Evolutionary conservation across 2,329 filamentous ascomycete genomes (phyloP).

Genomic region (Exophiala viscosa): DNA sequence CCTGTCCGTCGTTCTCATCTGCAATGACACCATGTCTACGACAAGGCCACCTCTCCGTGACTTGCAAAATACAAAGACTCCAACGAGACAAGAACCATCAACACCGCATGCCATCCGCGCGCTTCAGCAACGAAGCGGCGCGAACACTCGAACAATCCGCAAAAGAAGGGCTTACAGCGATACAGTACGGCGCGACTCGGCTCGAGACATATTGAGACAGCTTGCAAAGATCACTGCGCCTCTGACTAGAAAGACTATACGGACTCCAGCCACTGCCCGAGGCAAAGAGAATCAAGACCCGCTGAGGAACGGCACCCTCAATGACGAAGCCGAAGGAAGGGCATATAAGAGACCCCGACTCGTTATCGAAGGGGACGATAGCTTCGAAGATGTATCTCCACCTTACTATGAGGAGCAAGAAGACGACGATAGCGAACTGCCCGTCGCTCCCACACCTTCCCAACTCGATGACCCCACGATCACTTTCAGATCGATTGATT

Average conservation of each 20-base stretch:
- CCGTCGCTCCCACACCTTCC: slow-evolving; percentile 25
- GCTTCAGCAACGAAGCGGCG: slow-evolving; percentile 45
- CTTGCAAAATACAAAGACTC: slow-evolving; percentile 23
- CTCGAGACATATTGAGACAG: slow-evolving; percentile 52
- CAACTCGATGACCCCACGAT: slow-evolving; percentile 21
- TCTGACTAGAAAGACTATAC: slow-evolving; percentile 43
- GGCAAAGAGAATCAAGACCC: slow-evolving; percentile 29
- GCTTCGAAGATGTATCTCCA: slow-evolving; percentile 38
- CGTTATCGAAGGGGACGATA: slow-evolving; percentile 41
- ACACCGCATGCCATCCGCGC: slow-evolving; percentile 56
- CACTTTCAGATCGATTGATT: slow-evolving; percentile 26
- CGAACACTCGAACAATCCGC: slow-evolving; percentile 24
- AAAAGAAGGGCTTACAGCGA: slow-evolving; percentile 13
- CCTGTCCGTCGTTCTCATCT: neutral
- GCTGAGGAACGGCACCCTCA: slow-evolving; percentile 35
- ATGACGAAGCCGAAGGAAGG: slow-evolving; percentile 48
- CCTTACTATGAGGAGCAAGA: slow-evolving; percentile 44
- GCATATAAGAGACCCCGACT: slow-evolving; percentile 40
- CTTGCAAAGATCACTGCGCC: slow-evolving; percentile 54
- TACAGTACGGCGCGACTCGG: slow-evolving; percentile 50
- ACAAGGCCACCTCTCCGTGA: slow-evolving; percentile 18
- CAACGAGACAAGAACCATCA: slow-evolving; percentile 43
- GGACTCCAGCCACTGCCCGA: slow-evolving; percentile 43
- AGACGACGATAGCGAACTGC: slow-evolving; percentile 43
- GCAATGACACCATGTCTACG: slow-evolving; percentile 20